Evolutionary conservation across 2,329 filamentous ascomycete genomes (phyloP).

Genomic region (Drechslerella dactyloides): DNA sequence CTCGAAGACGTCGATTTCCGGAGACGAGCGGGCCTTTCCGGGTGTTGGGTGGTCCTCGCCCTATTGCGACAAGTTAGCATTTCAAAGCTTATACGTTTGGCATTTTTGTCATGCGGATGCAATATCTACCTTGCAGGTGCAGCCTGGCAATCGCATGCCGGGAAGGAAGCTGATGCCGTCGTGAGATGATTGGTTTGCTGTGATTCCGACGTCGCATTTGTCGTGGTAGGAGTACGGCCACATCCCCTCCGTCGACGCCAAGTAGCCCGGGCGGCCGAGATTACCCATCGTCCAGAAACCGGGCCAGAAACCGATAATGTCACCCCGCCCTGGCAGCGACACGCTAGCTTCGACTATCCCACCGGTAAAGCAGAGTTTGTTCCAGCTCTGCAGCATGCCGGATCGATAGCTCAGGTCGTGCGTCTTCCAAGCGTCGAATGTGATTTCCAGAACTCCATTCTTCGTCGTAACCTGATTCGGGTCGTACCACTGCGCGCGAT

Average conservation of each 20-base stretch:
- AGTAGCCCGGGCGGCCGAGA: constrained; percentile 71
- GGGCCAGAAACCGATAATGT: constrained; percentile 74
- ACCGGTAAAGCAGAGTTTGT: constrained; percentile 74
- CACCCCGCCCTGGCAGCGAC: constrained; percentile 71
- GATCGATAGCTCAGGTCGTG: constrained; percentile 72
- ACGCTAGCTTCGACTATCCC: constrained; percentile 73
- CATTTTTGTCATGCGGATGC: constrained; percentile 57
- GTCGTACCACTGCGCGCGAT: constrained; percentile 66
- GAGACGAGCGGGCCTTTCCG: constrained; percentile 70
- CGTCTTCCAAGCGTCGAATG: constrained; percentile 70
- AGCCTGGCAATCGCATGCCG: constrained; percentile 73
- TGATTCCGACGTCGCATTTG: constrained; percentile 73
- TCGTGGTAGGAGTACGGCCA: constrained; percentile 78
- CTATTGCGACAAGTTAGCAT: constrained; percentile 29
- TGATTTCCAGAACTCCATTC: constrained; percentile 68
- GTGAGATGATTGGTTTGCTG: constrained; percentile 71
- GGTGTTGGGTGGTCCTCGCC: constrained; percentile 70
- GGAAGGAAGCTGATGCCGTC: constrained; percentile 72
- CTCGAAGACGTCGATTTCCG: constrained; percentile 76
- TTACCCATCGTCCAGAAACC: constrained; percentile 80
- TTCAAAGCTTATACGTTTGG: neutral
- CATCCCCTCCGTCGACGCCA: constrained; percentile 72
- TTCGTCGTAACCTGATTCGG: constrained; percentile 70
- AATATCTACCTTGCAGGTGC: constrained; percentile 63
- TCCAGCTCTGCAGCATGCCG: constrained; percentile 78